These are phyloP conservation scores for Candida saitoana DNA, from an alignment of 805 yeast species.

Conservation along the genomic window DNA sequence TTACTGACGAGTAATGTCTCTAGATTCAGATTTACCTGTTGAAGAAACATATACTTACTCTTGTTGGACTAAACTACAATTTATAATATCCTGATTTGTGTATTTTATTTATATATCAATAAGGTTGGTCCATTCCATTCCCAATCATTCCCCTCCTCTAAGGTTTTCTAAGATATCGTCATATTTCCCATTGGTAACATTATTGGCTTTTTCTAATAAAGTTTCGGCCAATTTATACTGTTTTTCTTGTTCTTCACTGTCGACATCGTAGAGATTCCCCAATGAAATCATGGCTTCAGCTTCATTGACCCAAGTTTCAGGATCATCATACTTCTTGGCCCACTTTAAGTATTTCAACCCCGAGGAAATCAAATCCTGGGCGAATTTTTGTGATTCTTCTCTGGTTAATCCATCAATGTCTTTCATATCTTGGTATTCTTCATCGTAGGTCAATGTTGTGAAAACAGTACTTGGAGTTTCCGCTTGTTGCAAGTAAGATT, in stretches of 20 bases:
- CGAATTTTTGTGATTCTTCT: conserved; percentile 46
- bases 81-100: too few species aligned
- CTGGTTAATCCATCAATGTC: conserved; percentile 34
- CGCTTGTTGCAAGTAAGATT: conserved; percentile 59
- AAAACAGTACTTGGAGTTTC: conserved; percentile 55
- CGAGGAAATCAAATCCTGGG: conserved; percentile 42
- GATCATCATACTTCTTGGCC: conserved; percentile 69
- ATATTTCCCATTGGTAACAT: conserved; percentile 73
- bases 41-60: too few species aligned
- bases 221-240: conserved; percentile 67
- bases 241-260: conserved; percentile 62
- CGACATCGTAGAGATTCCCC: conserved; percentile 69
- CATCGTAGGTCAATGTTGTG: conserved; percentile 56
- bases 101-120: too few species aligned
- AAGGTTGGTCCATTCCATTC: too few species aligned
- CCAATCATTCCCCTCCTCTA: conserved; percentile 7
- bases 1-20: too few species aligned
- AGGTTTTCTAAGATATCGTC: conserved; percentile 59
- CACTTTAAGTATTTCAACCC: conserved; percentile 57
- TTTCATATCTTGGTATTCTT: conserved; percentile 27
- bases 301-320: conserved; percentile 73
- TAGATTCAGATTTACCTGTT: too few species aligned
- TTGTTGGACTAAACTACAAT: too few species aligned
- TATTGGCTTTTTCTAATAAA: conserved; percentile 66
- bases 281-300: conserved; percentile 83